Conservation (phyloP, 768 basidiomycete genomes). For the Favolaschia claudopus region DNA sequence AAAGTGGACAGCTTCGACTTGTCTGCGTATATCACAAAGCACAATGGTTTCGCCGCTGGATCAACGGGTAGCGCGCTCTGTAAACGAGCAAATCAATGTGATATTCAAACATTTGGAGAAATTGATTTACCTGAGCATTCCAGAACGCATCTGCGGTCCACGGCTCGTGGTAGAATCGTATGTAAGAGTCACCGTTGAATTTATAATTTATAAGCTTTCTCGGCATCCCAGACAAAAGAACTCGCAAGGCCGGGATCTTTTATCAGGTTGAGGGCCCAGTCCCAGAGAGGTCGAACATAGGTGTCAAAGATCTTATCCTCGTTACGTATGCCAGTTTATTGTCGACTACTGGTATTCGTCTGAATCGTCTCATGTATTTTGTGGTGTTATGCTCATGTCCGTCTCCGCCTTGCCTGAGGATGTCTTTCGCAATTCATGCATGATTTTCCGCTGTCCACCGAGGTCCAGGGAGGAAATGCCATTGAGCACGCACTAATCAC, state of each 20-base stretch:
- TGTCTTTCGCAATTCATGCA: too few relatives aligned
- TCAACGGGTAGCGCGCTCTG: not conserved
- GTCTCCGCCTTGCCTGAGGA: too few relatives aligned
- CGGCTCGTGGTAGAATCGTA: conserved; percentile 42
- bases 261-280: conserved; percentile 35
- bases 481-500: too few relatives aligned
- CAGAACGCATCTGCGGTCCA: conserved; percentile 46
- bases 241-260: conserved; percentile 27
- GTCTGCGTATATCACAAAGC: conserved; percentile 30
- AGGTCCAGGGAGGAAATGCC: too few relatives aligned
- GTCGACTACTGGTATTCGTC: too few relatives aligned
- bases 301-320: conserved; percentile 19
- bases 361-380: too few relatives aligned
- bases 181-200: conserved; percentile 32
- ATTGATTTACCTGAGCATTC: conserved; percentile 42
- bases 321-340: too few relatives aligned
- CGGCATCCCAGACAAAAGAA: conserved; percentile 40
- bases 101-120: not conserved
- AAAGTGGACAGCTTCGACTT: conserved; percentile 30
- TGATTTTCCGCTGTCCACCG: too few relatives aligned
- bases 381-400: too few relatives aligned
- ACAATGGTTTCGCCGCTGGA: conserved; percentile 1
- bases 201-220: conserved; percentile 34
- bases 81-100: not conserved
- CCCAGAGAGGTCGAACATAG: conserved; percentile 30